These are phyloP conservation scores for Geopyxis carbonaria DNA, from an alignment of 495 filamentous ascomycete genomes.

Conservation along the genomic window DNA sequence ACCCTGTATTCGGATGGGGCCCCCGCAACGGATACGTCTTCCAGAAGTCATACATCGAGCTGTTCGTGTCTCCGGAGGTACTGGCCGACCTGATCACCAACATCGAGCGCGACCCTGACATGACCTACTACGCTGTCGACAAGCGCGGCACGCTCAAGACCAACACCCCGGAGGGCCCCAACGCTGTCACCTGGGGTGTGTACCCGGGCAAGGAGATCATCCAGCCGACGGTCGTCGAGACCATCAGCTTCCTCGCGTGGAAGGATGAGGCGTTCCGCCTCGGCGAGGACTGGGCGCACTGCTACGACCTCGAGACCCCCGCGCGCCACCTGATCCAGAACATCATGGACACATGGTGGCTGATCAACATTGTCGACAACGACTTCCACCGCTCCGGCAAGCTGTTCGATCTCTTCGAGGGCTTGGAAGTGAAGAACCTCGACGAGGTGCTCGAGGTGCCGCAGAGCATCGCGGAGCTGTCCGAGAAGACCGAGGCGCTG, in stretches of 20 bases:
- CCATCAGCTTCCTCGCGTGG: constrained; percentile 94
- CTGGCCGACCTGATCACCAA: constrained; percentile 62
- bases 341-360: constrained; percentile 77
- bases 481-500: too few relatives aligned
- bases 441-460: constrained; percentile 30
- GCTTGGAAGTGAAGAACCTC: constrained; percentile 48
- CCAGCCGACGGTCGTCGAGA: constrained; percentile 98
- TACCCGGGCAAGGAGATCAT: constrained; percentile 98
- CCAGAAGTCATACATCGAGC: constrained; percentile 93
- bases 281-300: constrained; percentile 85
- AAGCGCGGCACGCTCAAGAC: constrained; percentile 63
- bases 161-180: constrained; percentile 78
- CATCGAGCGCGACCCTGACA: constrained; percentile 57
- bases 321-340: constrained; percentile 65
- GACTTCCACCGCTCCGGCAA: constrained; percentile 68
- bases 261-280: constrained; percentile 94
- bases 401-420: constrained; percentile 77
- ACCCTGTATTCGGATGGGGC: constrained; percentile 85
- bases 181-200: constrained; percentile 97
- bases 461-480: constrained; percentile 3
- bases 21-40: constrained; percentile 92
- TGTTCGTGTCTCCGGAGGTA: constrained; percentile 63
- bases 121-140: constrained; percentile 87
- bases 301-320: constrained; percentile 60
- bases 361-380: constrained; percentile 96